Conservation (phyloP, 1,284 basidiomycete genomes). For the Albatrellus sp. region DNA sequence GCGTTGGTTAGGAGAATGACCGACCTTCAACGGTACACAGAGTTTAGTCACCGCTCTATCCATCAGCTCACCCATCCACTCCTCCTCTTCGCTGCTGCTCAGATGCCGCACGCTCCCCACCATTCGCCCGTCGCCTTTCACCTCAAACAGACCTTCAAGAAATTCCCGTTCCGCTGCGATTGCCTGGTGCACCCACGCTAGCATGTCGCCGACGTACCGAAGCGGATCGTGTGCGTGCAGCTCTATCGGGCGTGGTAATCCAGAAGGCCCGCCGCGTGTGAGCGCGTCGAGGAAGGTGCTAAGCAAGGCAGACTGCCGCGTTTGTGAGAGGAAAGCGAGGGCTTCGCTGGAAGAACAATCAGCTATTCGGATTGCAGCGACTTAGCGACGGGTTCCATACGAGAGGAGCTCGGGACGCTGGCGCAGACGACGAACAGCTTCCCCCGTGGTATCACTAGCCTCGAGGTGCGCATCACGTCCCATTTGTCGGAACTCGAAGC, state of each 20-base stretch:
- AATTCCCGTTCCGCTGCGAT: conserved; percentile 93
- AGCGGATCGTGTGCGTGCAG: conserved; percentile 94
- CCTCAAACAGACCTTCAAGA: conserved; percentile 71
- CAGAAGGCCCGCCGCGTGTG: conserved; percentile 81
- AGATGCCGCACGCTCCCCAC: conserved; percentile 63
- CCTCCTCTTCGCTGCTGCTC: conserved; percentile 53
- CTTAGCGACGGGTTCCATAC: conserved; percentile 29
- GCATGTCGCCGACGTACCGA: conserved; percentile 95
- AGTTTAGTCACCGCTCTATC: conserved; percentile 78
- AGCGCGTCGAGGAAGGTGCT: conserved; percentile 78
- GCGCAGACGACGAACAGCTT: conserved; percentile 65
- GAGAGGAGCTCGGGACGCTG: conserved; percentile 68
- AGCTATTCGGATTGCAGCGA: too few species aligned
- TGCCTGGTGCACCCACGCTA: conserved; percentile 96
- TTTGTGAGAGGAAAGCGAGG: conserved; percentile 65
- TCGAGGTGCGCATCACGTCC: conserved; percentile 73
- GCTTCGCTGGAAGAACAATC: conserved; percentile 46
- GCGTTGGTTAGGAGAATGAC: neutral
- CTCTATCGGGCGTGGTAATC: conserved; percentile 83
- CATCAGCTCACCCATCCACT: conserved; percentile 73
- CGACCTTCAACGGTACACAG: conserved; percentile 66
- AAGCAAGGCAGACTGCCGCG: conserved; percentile 72
- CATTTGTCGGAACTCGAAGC: conserved; percentile 77
- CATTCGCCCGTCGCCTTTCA: conserved; percentile 57
- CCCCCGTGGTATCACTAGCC: conserved; percentile 57